Evolutionary conservation across 2,329 filamentous ascomycete genomes (phyloP).

Genomic region (Pseudogymnoascus pannorum): DNA sequence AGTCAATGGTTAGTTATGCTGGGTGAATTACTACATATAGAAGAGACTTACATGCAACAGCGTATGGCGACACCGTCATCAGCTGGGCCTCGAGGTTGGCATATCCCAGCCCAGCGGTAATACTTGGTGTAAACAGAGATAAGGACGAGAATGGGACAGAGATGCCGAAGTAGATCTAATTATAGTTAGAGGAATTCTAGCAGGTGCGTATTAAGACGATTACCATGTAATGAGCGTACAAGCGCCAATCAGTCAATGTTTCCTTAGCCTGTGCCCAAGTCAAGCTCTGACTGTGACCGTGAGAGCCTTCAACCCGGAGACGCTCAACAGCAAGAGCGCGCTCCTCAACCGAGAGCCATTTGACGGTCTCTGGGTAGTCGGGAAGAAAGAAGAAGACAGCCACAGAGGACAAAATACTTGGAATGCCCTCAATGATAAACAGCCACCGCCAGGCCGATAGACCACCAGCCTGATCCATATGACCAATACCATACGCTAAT

Average conservation of each 20-base stretch:
- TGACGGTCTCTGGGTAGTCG: constrained; percentile 41
- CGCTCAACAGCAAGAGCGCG: constrained; percentile 35
- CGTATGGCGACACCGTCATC: constrained; percentile 61
- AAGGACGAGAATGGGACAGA: background rate
- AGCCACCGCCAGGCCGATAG: constrained; percentile 27
- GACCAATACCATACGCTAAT: constrained; percentile 25
- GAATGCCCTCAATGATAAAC: constrained; percentile 25
- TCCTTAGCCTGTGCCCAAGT: background rate
- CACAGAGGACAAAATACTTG: constrained; percentile 29
- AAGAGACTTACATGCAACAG: constrained; percentile 42
- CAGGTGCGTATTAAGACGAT: background rate
- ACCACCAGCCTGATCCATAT: constrained; percentile 23
- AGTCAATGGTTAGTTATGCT: background rate
- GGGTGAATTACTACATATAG: background rate
- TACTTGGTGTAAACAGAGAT: constrained; percentile 45
- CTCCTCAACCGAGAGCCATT: constrained; percentile 39
- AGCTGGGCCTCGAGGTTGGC: constrained; percentile 54
- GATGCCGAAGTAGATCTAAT: background rate
- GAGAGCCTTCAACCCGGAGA: constrained; percentile 36
- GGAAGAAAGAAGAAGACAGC: constrained; percentile 40
- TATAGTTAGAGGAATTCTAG: background rate
- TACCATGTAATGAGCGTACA: background rate
- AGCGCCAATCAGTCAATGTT: background rate
- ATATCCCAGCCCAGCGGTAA: constrained; percentile 50
- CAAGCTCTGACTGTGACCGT: constrained; percentile 37